phyloP scores from a whole-genome alignment of 2,329 filamentous ascomycete species.

The Fusarium sp. region DNA sequence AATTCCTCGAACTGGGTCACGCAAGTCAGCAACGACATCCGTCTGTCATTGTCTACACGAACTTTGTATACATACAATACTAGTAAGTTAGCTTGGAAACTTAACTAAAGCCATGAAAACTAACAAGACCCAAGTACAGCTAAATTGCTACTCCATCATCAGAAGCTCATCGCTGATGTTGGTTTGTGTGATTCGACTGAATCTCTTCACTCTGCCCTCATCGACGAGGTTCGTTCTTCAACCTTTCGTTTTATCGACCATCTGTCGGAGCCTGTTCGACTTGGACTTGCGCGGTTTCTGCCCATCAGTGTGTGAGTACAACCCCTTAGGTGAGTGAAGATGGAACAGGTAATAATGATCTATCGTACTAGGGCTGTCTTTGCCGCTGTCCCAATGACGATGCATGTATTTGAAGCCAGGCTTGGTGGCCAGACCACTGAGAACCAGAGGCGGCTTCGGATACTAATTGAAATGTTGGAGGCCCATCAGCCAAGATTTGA shows the following conservation, averaged over 20 bases:
- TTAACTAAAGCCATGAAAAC: accelerated
- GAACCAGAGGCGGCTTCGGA: background rate
- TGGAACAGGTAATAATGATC: background rate
- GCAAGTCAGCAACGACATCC: background rate
- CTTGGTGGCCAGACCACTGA: background rate
- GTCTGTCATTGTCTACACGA: background rate
- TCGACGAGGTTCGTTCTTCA: background rate
- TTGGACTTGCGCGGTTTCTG: background rate
- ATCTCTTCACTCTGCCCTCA: background rate
- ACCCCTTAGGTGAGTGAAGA: accelerated
- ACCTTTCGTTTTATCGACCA: background rate
- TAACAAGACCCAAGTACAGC: background rate
- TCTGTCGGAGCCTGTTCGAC: background rate
- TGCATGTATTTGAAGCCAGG: background rate
- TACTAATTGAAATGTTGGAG: background rate
- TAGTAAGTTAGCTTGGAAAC: background rate
- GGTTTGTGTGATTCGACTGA: background rate
- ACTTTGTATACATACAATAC: background rate
- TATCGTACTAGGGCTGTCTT: background rate
- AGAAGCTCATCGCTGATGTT: background rate
- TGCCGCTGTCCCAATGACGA: background rate
- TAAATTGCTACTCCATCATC: background rate
- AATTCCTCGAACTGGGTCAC: background rate
- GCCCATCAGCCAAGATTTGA: background rate
- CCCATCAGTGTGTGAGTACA: background rate